These are phyloP conservation scores for Apiotrichum akiyoshidainum DNA, from an alignment of 1,284 basidiomycete genomes.

Conservation along the genomic window DNA sequence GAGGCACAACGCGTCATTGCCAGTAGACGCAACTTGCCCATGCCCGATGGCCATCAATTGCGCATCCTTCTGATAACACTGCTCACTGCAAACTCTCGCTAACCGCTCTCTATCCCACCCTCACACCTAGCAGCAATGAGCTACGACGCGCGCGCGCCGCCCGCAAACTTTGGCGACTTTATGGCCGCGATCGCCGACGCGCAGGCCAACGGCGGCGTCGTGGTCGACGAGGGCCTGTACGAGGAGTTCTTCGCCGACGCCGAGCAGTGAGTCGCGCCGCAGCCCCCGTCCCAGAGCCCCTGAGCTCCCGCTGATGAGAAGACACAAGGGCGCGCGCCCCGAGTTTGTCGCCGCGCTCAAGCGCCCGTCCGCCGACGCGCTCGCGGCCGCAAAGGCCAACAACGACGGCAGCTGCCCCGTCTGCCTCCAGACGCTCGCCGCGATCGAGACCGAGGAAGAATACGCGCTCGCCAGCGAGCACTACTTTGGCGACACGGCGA, in stretches of 20 bases:
- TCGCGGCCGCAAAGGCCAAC: neutral
- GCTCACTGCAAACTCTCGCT: neutral
- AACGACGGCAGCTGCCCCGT: conserved; percentile 18
- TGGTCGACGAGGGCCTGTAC: conserved; percentile 23
- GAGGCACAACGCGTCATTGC: too few species aligned
- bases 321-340: conserved; percentile 14
- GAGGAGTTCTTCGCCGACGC: conserved; percentile 21
- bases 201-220: conserved; percentile 11
- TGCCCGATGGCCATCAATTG: too few species aligned
- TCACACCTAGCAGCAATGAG: neutral
- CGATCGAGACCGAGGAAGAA: conserved; percentile 26
- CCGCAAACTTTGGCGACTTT: conserved; percentile 17
- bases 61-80: neutral
- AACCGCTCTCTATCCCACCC: neutral
- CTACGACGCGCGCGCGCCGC: conserved; percentile 13
- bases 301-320: too few species aligned
- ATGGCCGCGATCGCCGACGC: conserved; percentile 13
- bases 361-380: conserved; percentile 1
- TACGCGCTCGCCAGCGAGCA: conserved; percentile 25
- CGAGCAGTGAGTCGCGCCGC: conserved; percentile 18
- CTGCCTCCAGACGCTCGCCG: conserved; percentile 19
- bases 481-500: conserved; percentile 16
- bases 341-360: conserved; percentile 19
- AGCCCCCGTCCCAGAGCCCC: too few species aligned
- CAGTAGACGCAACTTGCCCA: too few species aligned